Base-by-base conservation (phyloP, 805 yeast species). In the Saccharomycopsis javanensis region DNA sequence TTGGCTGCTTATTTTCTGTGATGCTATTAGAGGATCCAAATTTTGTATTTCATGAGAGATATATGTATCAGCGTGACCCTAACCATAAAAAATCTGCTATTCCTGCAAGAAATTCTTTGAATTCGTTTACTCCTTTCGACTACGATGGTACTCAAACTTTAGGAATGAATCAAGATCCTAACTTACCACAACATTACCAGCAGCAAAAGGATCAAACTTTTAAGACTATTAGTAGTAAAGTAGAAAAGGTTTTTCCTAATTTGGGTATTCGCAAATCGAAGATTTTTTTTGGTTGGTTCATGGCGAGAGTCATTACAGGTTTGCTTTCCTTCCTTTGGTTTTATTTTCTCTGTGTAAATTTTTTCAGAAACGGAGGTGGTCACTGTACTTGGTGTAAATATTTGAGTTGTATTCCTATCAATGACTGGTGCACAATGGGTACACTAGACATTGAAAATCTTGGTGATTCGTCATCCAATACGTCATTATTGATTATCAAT, bases 311-410 rank as follows among this genome's bases (percentile, higher is more conserved):
- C 1, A 69, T 72, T 0, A 66, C 77, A 20, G 63, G 81, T n/a
- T 75, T 68, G 0, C 66, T 81, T 50, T 72, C 76, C 1, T 66
- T 82, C 1, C 69, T 78, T 0, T 81, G 77, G 68, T 80, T 81
- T 67, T 79, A 69, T 8, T 69, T 75, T 13, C 70, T 85, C 55
- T 69, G 74, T 3, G 67, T 68, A 45, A 80, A 80, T 62, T 81
- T 83, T 62, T 73, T 72, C 54, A 69, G 71, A 28, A 70, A 73
- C 45, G 81, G 79, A 7, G 78, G 78, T 11, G 75, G 74, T 5
- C 68, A 73, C 57, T 85, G 91, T 67, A 66, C 72, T 15, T 85
- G 91, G 91, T 85, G 91, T 71, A 83, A 82, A 65, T 85, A 85
- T 64, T 72, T 85, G 63, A 81, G 81, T 62, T 85, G 91, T 64